These are phyloP conservation scores for Lachancea quebecensis DNA, from an alignment of 805 yeast species.

Conservation along the genomic window DNA sequence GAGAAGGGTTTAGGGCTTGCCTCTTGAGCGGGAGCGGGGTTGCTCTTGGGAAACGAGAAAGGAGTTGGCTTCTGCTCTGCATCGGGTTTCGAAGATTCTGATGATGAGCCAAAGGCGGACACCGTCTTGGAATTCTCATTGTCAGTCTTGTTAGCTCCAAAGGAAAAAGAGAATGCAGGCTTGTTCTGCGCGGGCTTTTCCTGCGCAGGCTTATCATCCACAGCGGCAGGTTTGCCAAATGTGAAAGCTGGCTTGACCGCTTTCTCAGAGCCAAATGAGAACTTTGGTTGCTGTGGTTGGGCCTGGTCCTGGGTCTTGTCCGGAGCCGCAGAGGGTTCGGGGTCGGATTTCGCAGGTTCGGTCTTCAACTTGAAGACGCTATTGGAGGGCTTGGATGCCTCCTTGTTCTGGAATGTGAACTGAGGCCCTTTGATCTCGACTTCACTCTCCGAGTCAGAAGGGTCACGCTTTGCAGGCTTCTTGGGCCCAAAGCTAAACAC, in stretches of 20 bases:
- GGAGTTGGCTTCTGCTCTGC: too few species aligned
- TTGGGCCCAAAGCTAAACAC: slow-evolving; percentile 40
- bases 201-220: not conserved
- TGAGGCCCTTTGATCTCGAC: slow-evolving; percentile 35
- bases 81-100: not conserved
- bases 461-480: slow-evolving; percentile 18
- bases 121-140: slow-evolving; percentile 14
- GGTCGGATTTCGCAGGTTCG: not conserved
- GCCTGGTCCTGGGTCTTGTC: not conserved
- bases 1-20: slow-evolving; percentile 18
- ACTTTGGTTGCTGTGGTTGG: too few species aligned
- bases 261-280: too few species aligned
- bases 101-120: slow-evolving; percentile 21
- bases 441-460: slow-evolving; percentile 30
- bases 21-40: not conserved
- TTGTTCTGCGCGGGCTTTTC: slow-evolving; percentile 11
- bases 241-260: slow-evolving; percentile 16
- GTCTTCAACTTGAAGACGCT: slow-evolving; percentile 31
- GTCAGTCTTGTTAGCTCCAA: slow-evolving; percentile 3
- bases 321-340: not conserved
- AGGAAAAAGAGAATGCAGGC: slow-evolving; percentile 22
- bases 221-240: slow-evolving; percentile 13
- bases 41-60: too few species aligned
- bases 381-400: slow-evolving; percentile 24
- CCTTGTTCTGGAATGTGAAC: slow-evolving; percentile 30